Evolutionary conservation across 106 monocot species (phyloP).

Genomic region (Acanthochlamys bracteata): DNA sequence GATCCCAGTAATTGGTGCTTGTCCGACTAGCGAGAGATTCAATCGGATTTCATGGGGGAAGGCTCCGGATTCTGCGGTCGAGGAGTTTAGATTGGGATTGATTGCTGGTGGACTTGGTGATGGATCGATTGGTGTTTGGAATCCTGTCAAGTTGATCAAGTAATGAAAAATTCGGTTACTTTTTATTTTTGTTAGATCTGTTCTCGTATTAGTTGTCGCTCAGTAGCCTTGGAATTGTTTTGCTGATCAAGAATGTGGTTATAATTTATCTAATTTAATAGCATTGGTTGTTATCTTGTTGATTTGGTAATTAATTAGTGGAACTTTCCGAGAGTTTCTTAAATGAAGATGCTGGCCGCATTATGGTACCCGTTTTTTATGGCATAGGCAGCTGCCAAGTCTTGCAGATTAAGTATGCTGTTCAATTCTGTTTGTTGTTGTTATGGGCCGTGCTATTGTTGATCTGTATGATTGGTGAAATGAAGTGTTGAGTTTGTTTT

Average conservation of each 20-base stretch:
- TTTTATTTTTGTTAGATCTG: not conserved
- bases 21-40: conserved; percentile 73
- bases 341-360: too few relatives aligned
- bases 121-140: conserved; percentile 78
- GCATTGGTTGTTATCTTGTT: too few relatives aligned
- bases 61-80: conserved; percentile 18
- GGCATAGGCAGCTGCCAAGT: too few relatives aligned
- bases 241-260: not conserved
- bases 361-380: too few relatives aligned
- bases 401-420: too few relatives aligned
- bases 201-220: not conserved
- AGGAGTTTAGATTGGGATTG: conserved; percentile 59
- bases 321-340: too few relatives aligned
- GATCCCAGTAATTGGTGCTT: conserved; percentile 46
- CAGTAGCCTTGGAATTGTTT: not conserved
- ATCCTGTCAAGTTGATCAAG: conserved; percentile 62
- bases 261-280: too few relatives aligned
- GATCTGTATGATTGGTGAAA: too few relatives aligned
- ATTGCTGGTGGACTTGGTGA: conserved; percentile 83
- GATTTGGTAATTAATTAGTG: too few relatives aligned
- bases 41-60: conserved; percentile 81
- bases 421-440: too few relatives aligned
- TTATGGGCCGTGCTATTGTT: too few relatives aligned
- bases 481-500: too few relatives aligned
- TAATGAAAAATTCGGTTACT: conserved; percentile 3